Percentiles rank a stretch among this genome's conserved stretches.
Conservation (phyloP, 495 filamentous ascomycete genomes). For the Neurospora sp. region DNA sequence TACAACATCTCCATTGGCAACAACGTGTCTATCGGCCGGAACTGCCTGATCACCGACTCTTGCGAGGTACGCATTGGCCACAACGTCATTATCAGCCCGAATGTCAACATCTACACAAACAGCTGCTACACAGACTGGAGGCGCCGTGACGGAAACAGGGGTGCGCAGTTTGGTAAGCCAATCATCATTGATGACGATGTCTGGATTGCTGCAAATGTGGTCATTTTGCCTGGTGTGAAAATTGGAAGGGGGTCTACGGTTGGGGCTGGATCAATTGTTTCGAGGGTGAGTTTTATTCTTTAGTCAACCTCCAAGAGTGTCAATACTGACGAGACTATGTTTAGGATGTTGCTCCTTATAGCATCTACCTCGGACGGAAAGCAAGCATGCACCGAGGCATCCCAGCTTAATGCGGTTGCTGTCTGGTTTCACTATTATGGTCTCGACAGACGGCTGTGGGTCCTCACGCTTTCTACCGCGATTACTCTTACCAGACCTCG, state of each 20-base stretch:
- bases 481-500: not conserved
- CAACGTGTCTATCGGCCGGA: conserved; percentile 74
- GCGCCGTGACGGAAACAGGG: conserved; percentile 62
- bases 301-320: not conserved
- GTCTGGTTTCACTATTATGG: not conserved
- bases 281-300: conserved; percentile 50
- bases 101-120: conserved; percentile 75
- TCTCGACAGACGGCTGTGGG: not conserved
- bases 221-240: conserved; percentile 71
- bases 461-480: not conserved
- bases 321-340: not conserved
- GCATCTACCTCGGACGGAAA: conserved; percentile 22
- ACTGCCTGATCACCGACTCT: conserved; percentile 81
- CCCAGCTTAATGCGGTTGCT: not conserved
- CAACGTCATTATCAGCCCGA: conserved; percentile 72
- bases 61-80: conserved; percentile 63
- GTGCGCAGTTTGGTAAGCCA: conserved; percentile 57
- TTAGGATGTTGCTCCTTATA: conserved; percentile 24
- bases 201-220: conserved; percentile 58
- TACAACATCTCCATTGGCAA: conserved; percentile 88
- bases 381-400: conserved; percentile 21
- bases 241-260: conserved; percentile 73
- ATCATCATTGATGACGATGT: conserved; percentile 83
- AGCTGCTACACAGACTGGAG: conserved; percentile 68
- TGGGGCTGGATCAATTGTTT: conserved; percentile 80